Evolutionary conservation across 257 asterid genomes (phyloP).

Genomic region (Handroanthus guayacan): DNA sequence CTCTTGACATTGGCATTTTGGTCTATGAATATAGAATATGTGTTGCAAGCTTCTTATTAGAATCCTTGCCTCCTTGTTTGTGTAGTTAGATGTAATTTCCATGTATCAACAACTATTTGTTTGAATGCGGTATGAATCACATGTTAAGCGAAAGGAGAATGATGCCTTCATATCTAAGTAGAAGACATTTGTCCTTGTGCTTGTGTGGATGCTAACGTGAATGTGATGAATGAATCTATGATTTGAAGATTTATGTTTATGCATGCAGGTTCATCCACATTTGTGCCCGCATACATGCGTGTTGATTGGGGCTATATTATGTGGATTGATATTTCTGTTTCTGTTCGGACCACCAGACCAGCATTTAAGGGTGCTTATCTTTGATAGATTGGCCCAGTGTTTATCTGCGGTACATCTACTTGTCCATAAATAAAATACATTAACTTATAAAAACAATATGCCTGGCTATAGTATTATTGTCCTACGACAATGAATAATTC

Average conservation of each 20-base stretch:
- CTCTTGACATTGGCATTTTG: constrained; percentile 10
- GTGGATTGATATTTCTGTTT: neutral
- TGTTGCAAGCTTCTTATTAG: neutral
- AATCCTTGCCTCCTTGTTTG: neutral
- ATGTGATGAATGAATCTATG: constrained; percentile 5
- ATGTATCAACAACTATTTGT: neutral
- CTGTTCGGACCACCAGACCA: neutral
- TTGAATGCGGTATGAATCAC: constrained; percentile 4
- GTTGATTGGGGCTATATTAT: too few relatives aligned
- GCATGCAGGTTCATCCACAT: neutral
- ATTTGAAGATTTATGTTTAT: constrained; percentile 16
- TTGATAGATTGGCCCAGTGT: too few relatives aligned
- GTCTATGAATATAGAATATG: neutral
- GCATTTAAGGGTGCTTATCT: too few relatives aligned
- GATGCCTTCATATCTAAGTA: neutral
- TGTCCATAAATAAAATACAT: too few relatives aligned
- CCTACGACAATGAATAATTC: too few relatives aligned
- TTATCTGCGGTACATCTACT: too few relatives aligned
- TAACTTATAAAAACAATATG: too few relatives aligned
- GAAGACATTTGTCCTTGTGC: neutral
- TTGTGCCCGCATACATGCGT: neutral
- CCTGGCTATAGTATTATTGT: too few relatives aligned
- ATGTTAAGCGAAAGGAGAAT: neutral
- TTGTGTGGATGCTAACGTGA: neutral
- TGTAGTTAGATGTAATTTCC: constrained; percentile 10